A percentile compares a stretch with the other conserved stretches of the same genome.
Conservation (phyloP, 2,329 filamentous ascomycete species). For the Didymella keratinophila region DNA sequence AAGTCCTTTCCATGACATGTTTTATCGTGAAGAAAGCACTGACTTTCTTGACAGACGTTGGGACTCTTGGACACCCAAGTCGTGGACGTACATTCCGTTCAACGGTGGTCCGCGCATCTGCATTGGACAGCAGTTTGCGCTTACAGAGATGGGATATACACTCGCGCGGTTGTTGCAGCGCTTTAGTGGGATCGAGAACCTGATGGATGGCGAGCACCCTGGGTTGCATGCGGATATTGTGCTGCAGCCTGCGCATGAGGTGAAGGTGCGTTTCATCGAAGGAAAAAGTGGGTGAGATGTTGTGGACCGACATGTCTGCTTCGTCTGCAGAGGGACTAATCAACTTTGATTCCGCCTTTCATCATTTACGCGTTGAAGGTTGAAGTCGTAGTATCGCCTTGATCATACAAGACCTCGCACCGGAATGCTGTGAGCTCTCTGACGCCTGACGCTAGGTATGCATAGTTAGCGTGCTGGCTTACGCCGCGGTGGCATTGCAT, state of each 20-base stretch:
- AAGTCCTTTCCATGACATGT: background rate
- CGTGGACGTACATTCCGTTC: constrained; percentile 60
- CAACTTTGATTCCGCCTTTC: too few relatives aligned
- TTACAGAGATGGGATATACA: constrained; percentile 61
- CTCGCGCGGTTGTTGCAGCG: constrained; percentile 57
- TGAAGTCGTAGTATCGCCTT: too few relatives aligned
- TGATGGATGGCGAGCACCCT: constrained; percentile 47
- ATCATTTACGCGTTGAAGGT: too few relatives aligned
- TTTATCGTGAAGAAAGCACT: too few relatives aligned
- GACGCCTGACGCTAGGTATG: too few relatives aligned
- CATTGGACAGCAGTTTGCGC: constrained; percentile 60
- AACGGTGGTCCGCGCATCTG: constrained; percentile 60
- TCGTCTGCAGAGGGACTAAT: too few relatives aligned
- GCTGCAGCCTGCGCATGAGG: constrained; percentile 53
- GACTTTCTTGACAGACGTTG: constrained; percentile 44
- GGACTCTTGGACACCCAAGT: constrained; percentile 59
- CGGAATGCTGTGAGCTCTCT: too few relatives aligned
- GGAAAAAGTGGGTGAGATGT: background rate
- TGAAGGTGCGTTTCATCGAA: constrained; percentile 41
- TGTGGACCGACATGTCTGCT: too few relatives aligned
- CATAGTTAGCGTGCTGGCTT: too few relatives aligned
- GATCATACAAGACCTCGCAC: too few relatives aligned
- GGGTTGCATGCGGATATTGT: constrained; percentile 59
- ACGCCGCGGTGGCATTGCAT: too few relatives aligned
- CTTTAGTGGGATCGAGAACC: constrained; percentile 53